Conservation (phyloP, 768 basidiomycete species). For the Lentinula guzmanii region DNA sequence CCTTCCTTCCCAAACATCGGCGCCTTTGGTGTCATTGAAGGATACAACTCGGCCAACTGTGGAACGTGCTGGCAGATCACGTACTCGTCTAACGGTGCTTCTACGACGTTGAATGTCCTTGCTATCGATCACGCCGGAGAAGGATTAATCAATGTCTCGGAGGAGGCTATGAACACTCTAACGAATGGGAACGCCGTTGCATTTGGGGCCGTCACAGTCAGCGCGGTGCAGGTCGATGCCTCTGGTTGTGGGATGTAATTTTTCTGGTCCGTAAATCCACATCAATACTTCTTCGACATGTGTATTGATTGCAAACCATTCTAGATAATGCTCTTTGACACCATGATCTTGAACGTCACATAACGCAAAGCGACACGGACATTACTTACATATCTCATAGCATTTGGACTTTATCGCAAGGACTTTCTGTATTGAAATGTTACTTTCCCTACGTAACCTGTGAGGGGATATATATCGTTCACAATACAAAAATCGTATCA, state of each 20-base stretch:
- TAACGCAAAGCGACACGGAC: not conserved
- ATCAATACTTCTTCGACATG: not conserved
- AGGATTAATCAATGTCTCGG: constrained; percentile 41
- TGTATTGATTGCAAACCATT: not conserved
- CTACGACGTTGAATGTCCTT: constrained; percentile 24
- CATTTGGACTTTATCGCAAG: not conserved
- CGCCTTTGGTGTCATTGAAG: constrained; percentile 27
- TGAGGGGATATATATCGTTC: not conserved
- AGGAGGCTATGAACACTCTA: constrained; percentile 48
- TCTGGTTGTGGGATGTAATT: constrained; percentile 45
- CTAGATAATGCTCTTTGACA: not conserved
- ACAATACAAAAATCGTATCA: too few relatives aligned
- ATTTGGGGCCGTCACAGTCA: constrained; percentile 43
- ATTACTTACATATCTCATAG: not conserved
- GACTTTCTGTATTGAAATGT: not conserved
- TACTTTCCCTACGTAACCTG: not conserved
- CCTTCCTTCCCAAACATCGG: constrained; percentile 59
- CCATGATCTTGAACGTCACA: not conserved
- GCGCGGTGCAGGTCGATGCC: constrained; percentile 32
- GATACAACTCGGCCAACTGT: constrained; percentile 32
- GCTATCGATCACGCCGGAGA: constrained; percentile 29
- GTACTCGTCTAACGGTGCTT: constrained; percentile 15
- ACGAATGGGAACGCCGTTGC: constrained; percentile 40
- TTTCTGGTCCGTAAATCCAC: not conserved
- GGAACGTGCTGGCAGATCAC: constrained; percentile 38